Evolutionary conservation across 768 basidiomycete species (phyloP).

Genomic region (Calvatia gigantea): DNA sequence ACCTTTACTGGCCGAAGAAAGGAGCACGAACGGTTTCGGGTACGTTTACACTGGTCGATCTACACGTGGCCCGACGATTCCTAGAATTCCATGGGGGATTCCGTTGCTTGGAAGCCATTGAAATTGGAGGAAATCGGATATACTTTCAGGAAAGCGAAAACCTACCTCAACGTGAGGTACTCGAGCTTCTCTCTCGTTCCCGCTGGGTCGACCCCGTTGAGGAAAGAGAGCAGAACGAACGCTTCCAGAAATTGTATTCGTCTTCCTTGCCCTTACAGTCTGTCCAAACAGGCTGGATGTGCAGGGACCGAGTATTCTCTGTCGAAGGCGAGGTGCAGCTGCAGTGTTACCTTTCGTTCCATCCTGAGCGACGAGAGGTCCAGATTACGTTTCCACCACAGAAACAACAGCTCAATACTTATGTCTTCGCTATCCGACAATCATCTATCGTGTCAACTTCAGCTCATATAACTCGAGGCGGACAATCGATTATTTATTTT

Average conservation of each 20-base stretch:
- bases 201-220: slow-evolving; percentile 40
- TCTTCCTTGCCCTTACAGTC: slow-evolving; percentile 26
- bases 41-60: slow-evolving; percentile 45
- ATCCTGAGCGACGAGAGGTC: slow-evolving; percentile 42
- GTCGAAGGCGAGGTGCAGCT: slow-evolving; percentile 32
- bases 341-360: slow-evolving; percentile 29
- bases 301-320: slow-evolving; percentile 52
- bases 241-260: slow-evolving; percentile 22
- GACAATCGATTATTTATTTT: slow-evolving; percentile 37
- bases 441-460: slow-evolving; percentile 39
- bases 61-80: slow-evolving; percentile 38
- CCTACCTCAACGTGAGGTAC: slow-evolving; percentile 23
- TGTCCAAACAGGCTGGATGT: slow-evolving; percentile 60
- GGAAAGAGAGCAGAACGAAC: slow-evolving; percentile 29
- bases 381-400: slow-evolving; percentile 28
- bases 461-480: slow-evolving; percentile 23
- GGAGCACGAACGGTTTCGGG: slow-evolving; percentile 37
- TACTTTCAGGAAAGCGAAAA: slow-evolving; percentile 26
- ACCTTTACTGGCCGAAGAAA: slow-evolving; percentile 32
- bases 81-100: slow-evolving; percentile 29
- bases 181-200: slow-evolving; percentile 31
- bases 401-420: slow-evolving; percentile 14
- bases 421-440: slow-evolving; percentile 39
- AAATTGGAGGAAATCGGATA: slow-evolving; percentile 28
- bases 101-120: background rate